Base-by-base conservation (phyloP, 768 basidiomycete genomes). In the Kwoniella botswanensis region DNA sequence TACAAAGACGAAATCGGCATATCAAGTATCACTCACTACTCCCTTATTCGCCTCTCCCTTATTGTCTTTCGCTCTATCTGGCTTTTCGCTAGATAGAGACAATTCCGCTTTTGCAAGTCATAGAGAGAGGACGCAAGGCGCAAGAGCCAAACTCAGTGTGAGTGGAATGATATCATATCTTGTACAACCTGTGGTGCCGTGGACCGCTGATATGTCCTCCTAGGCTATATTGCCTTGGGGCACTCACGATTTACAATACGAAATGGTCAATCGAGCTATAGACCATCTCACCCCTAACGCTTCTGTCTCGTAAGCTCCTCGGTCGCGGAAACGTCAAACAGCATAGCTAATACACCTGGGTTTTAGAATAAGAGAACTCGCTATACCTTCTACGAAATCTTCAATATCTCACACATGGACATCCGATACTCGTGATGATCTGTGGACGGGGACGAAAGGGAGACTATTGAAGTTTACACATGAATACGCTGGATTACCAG, bases 1-100 rank as follows among this genome's bases (percentile, higher is more conserved):
- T 0, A 96, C 95, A 2, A 91, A 91, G 79, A 98, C 94, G 0
- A 88, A 89, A 67, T 89, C 90, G 65, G 89, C 94, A 0, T 95
- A 92, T 84, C 74, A 85, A 84, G 73, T 82, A 18, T 73, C 77
- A n/a, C 72, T 86, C 54, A 75, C 84, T 3, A 82, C 84, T 0
- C 86, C 86, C 0, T 44, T 86, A 3, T 74, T 84, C 26, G 82
- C 82, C 1, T 84, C 84, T 0, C 88, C 98, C 67, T 83, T 86
- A 26, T 91, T 92, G 0, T 86, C 87, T 6, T 92, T 90, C 22
- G 91, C 92, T 62, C 55, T 95, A 3, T 87, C 88, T 12, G 85
- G 89, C 1, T 94, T 91, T 81, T 90, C 89, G 17, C 85, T 89
- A 18, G 92, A 96, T 66, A 86, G 90, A 29, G 96, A 98, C 83